Base-by-base conservation (phyloP, 1,284 basidiomycete species). In the Ustilago esculenta region DNA sequence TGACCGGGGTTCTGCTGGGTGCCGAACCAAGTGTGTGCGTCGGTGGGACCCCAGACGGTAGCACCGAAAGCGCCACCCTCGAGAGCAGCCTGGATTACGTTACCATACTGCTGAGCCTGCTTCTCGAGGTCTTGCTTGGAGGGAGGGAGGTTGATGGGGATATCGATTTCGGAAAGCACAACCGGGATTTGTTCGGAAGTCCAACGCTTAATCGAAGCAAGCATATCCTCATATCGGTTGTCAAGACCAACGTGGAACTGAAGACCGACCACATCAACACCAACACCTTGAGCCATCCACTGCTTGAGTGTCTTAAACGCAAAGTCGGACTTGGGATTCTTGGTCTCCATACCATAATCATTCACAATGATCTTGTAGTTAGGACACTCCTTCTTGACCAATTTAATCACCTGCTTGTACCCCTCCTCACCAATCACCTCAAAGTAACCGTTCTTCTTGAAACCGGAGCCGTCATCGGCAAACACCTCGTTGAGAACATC, bases 401-500 rank as follows among this genome's bases (percentile, higher is more conserved):
- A 54, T 54, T 68, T 61, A 42, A 68, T 33, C 0, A 68, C 23
- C 15, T 58, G 2, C 58, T 53, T 68, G 58, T 68, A 68, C 10
- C 65, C 65, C n/a, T 68, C 54, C 29, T 68, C 65, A 29, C 65
- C 65, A 10, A 68, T 61, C 11, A 58, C 54, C 14, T 68, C 65
- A 25, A 68, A 68, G 58, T 57, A 68, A 20, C 65, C 65, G 25
- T 68, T 68, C 37, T 61, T 63, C 50, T 68, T 68, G 54, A 68
- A 68, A 12, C 65, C 66, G 2, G 36, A 42, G 6, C 66, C 66
- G 27, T 51, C 50, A 47, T 69, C 59, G 24, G 43, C 45, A 18
- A 69, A 69, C n/a, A 69, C 51, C 48, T 69, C 66, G 59, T 69
- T 69, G 42, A 69, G 54, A 11, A 59, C 66, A 18, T 69, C 66